Conservation (phyloP, 495 filamentous ascomycete species). For the Hypoxylon rickii region DNA sequence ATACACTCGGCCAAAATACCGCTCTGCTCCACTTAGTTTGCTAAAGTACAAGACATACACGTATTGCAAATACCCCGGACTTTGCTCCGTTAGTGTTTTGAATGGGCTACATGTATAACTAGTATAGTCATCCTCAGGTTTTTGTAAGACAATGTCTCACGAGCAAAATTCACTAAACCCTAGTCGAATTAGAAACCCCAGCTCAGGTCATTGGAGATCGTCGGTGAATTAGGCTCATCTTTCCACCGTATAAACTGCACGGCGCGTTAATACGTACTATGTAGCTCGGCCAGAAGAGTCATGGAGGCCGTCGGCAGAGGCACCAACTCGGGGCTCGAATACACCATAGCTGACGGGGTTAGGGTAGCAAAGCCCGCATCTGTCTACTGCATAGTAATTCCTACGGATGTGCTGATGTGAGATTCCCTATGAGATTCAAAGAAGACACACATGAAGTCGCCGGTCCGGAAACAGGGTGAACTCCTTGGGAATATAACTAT, state of each 20-base stretch:
- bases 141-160: conserved; percentile 29
- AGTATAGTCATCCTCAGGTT: conserved; percentile 10
- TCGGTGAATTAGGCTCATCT: neutral
- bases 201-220: conserved; percentile 6
- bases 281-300: too few species aligned
- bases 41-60: neutral
- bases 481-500: too few species aligned
- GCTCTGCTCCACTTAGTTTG: neutral
- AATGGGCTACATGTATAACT: conserved; percentile 11
- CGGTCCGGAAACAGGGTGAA: too few species aligned
- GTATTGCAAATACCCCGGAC: conserved; percentile 11
- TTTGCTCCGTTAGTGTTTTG: conserved; percentile 14
- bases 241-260: neutral
- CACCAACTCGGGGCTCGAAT: too few species aligned
- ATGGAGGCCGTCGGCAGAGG: too few species aligned
- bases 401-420: too few species aligned
- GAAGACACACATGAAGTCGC: too few species aligned
- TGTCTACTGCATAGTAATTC: too few species aligned
- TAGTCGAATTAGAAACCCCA: conserved; percentile 5
- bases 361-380: too few species aligned
- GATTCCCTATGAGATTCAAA: too few species aligned
- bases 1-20: neutral
- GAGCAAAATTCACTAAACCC: conserved; percentile 12
- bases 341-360: too few species aligned
- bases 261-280: too few species aligned